Conservation (phyloP, 805 yeast species). For the Naumovozyma dairenensis region DNA sequence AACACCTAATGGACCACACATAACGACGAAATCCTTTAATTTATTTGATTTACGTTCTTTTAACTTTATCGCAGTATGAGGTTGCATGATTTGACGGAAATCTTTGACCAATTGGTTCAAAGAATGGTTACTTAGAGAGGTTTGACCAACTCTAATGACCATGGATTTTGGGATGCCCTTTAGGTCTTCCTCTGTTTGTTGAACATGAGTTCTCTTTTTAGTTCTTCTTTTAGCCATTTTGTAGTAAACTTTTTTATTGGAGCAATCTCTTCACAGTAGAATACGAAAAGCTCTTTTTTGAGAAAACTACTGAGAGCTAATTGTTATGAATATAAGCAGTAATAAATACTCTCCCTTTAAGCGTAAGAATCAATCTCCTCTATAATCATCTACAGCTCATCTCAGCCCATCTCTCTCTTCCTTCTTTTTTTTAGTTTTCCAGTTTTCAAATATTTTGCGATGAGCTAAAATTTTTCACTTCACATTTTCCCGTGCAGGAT, state of each 20-base stretch:
- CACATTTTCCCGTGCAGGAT: constrained; percentile 2
- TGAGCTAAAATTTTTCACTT: constrained; percentile 10
- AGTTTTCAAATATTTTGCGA: constrained; percentile 5
- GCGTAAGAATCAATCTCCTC: too few relatives aligned
- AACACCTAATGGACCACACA: constrained; percentile 96
- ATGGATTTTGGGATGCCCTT: constrained; percentile 81
- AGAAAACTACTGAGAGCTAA: too few relatives aligned
- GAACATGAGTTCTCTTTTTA: constrained; percentile 82
- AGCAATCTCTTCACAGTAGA: too few relatives aligned
- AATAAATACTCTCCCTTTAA: too few relatives aligned
- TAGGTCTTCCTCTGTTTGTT: constrained; percentile 50
- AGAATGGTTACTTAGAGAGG: constrained; percentile 53
- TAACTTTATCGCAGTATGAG: constrained; percentile 86
- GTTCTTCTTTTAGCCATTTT: constrained; percentile 48
- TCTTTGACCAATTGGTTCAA: constrained; percentile 78
- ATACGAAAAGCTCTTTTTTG: too few relatives aligned
- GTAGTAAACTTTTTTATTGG: too few relatives aligned
- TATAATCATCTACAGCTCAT: too few relatives aligned
- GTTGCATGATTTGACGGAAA: constrained; percentile 85
- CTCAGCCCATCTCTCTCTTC: too few relatives aligned
- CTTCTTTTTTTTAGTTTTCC: too few relatives aligned
- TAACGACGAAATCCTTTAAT: constrained; percentile 88
- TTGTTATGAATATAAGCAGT: too few relatives aligned
- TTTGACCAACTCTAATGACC: constrained; percentile 77
- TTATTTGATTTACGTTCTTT: constrained; percentile 81